A percentile compares a stretch with the other conserved stretches of the same genome.
Conservation (phyloP, 2,329 filamentous ascomycete species). For the Aspergillus puulaauensis region DNA sequence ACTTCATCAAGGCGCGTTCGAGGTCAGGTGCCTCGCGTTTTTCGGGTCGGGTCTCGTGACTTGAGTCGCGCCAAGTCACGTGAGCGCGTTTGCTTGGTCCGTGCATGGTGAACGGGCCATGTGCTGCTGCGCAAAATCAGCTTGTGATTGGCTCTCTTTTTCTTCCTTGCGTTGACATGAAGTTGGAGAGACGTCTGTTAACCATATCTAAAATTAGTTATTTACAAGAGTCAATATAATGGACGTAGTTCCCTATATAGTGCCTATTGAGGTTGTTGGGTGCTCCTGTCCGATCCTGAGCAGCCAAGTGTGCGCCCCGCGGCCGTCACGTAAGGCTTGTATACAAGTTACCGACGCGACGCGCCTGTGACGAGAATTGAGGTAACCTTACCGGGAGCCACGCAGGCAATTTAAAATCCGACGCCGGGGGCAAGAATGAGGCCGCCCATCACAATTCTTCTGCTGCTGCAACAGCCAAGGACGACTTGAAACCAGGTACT, state of each 20-base stretch:
- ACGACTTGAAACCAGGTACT: background rate
- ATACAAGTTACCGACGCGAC: slow-evolving; percentile 7
- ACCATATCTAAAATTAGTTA: background rate
- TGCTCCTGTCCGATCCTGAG: background rate
- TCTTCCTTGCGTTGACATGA: slow-evolving; percentile 12
- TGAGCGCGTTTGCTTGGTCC: slow-evolving; percentile 10
- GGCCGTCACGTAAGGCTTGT: background rate
- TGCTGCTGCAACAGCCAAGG: background rate
- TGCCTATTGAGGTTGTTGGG: too few relatives aligned
- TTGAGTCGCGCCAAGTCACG: slow-evolving; percentile 22
- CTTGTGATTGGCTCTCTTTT: slow-evolving; percentile 13
- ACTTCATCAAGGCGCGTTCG: slow-evolving; percentile 18
- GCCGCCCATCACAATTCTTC: background rate
- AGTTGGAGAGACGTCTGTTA: background rate
- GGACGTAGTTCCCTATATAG: background rate
- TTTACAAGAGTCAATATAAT: background rate
- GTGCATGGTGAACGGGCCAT: slow-evolving; percentile 11
- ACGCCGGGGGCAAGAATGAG: slow-evolving; percentile 1
- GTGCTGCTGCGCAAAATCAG: slow-evolving; percentile 11
- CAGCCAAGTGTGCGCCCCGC: background rate
- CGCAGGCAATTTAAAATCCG: slow-evolving; percentile 1
- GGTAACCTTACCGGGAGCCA: slow-evolving; percentile 3
- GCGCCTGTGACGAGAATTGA: background rate
- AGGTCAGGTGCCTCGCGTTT: slow-evolving; percentile 21
- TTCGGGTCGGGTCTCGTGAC: slow-evolving; percentile 21